A percentile compares a stretch with the other conserved stretches of the same genome.
Conservation (phyloP, 345 rosid species). For the Fremontodendron californicum region DNA sequence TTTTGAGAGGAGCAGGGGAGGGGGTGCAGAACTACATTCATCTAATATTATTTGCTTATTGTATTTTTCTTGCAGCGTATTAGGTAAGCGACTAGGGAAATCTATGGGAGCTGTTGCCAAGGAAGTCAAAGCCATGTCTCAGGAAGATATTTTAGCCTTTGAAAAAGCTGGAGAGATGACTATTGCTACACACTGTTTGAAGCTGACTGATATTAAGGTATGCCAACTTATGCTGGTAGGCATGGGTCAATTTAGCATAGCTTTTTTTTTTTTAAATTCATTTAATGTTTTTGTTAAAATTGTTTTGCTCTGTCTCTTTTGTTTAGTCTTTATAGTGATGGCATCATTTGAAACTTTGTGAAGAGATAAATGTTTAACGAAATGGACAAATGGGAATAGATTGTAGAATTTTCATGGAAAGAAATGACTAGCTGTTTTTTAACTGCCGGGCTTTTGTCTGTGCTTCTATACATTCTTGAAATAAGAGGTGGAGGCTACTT, state of each 20-base stretch:
- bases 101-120: slow-evolving; percentile 84
- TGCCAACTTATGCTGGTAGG: not conserved
- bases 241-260: not conserved
- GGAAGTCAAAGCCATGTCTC: slow-evolving; percentile 83
- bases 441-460: not conserved
- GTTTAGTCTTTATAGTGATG: not conserved
- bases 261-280: not conserved
- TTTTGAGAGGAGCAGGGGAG: not conserved
- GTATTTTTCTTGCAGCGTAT: slow-evolving; percentile 39
- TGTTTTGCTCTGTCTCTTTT: not conserved
- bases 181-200: slow-evolving; percentile 62
- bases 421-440: not conserved
- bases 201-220: slow-evolving; percentile 83
- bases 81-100: slow-evolving; percentile 95
- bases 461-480: not conserved
- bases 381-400: too few species aligned
- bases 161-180: slow-evolving; percentile 74
- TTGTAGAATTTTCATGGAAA: too few species aligned
- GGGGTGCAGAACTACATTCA: not conserved
- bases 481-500: slow-evolving; percentile 6
- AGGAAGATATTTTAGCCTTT: slow-evolving; percentile 71
- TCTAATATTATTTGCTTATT: slow-evolving; percentile 5
- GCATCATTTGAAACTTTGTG: too few species aligned
- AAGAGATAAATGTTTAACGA: too few species aligned
- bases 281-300: not conserved